phyloP scores from a whole-genome alignment of 257 asterid genomes.

The Solanum boliviense region DNA sequence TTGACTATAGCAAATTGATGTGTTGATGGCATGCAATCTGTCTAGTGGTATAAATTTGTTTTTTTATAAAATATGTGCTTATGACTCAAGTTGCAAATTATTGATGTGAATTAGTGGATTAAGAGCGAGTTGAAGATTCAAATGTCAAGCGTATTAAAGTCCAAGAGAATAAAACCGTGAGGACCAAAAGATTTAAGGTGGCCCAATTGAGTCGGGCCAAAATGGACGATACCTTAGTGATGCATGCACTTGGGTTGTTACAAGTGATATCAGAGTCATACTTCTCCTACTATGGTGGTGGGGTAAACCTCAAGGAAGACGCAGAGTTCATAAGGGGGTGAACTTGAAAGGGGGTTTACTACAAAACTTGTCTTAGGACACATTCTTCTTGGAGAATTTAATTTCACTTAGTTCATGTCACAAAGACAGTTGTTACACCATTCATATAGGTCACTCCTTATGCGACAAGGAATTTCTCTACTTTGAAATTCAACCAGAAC shows the following conservation, averaged over 20 bases:
- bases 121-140: not conserved
- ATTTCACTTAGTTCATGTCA: not conserved
- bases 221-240: not conserved
- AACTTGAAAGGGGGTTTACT: not conserved
- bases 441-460: not conserved
- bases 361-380: not conserved
- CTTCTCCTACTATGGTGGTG: not conserved
- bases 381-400: not conserved
- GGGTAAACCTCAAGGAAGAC: not conserved
- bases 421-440: not conserved
- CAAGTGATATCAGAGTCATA: not conserved
- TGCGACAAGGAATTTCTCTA: not conserved
- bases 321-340: not conserved
- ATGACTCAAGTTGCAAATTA: not conserved
- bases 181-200: not conserved
- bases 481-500: not conserved
- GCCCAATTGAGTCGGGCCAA: not conserved
- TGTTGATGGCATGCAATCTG: not conserved
- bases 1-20: not conserved
- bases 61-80: too few relatives aligned
- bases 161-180: not conserved
- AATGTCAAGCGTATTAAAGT: not conserved
- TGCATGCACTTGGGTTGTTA: not conserved
- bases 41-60: too few relatives aligned
- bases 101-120: not conserved